These are phyloP conservation scores for Nemania serpens DNA, from an alignment of 2,329 filamentous ascomycete species.

Conservation along the genomic window DNA sequence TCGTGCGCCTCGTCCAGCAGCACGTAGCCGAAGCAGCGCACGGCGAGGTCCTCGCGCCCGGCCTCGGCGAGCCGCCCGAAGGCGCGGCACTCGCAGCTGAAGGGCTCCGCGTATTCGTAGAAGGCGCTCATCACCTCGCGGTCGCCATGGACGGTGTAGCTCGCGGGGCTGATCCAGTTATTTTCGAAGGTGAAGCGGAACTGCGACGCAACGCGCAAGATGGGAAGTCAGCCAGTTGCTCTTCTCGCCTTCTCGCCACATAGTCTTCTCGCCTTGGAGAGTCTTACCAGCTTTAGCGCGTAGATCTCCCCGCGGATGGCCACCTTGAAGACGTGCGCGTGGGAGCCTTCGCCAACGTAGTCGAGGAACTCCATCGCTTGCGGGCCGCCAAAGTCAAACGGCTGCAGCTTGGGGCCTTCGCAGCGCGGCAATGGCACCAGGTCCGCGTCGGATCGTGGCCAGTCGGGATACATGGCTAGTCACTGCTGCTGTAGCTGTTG, in stretches of 20 bases:
- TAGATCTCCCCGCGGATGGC: conserved; percentile 9
- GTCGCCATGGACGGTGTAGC: not conserved
- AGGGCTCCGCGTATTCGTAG: conserved; percentile 33
- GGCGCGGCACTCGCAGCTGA: conserved; percentile 36
- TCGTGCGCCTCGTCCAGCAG: conserved; percentile 31
- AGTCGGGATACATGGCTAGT: conserved; percentile 12
- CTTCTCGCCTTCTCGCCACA: too few relatives aligned
- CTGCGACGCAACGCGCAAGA: too few relatives aligned
- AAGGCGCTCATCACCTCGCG: conserved; percentile 2
- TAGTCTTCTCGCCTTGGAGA: too few relatives aligned
- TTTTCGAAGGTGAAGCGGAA: too few relatives aligned
- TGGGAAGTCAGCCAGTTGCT: too few relatives aligned
- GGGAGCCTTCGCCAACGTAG: conserved; percentile 9
- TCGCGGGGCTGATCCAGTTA: conserved; percentile 8
- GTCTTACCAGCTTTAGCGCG: not conserved
- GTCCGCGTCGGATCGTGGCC: conserved; percentile 9
- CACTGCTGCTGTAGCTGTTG: too few relatives aligned
- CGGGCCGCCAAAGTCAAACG: conserved; percentile 12
- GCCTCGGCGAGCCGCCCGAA: conserved; percentile 38
- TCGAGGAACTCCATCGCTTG: conserved; percentile 1
- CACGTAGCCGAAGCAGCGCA: conserved; percentile 37
- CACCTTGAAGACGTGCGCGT: conserved; percentile 18
- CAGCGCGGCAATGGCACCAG: conserved; percentile 15
- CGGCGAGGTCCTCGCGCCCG: conserved; percentile 32
- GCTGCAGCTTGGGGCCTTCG: conserved; percentile 16